phyloP scores from a whole-genome alignment of 495 filamentous ascomycete species.

The Pyrenula aspistea region DNA sequence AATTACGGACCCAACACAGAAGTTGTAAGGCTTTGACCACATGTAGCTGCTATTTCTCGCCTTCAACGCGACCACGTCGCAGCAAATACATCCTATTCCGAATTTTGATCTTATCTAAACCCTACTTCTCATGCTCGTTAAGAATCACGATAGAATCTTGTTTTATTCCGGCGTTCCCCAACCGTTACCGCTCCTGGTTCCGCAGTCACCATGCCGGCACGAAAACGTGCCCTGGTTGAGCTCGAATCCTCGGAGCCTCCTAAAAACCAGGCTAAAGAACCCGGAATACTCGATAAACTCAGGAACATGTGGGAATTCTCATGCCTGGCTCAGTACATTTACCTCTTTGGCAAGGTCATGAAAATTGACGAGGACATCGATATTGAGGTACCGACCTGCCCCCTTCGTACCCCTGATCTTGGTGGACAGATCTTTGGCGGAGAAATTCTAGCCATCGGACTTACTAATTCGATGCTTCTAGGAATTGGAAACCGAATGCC shows the following conservation, averaged over 20 bases:
- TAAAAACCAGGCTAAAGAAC: constrained; percentile 38
- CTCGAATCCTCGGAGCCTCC: constrained; percentile 38
- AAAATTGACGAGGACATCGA: constrained; percentile 79
- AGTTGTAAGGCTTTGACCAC: neutral
- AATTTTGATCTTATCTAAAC: too few species aligned
- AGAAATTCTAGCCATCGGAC: neutral
- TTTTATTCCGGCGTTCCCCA: neutral
- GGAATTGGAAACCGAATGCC: constrained; percentile 82
- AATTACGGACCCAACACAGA: neutral
- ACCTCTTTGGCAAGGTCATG: constrained; percentile 74
- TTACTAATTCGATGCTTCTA: constrained; percentile 22
- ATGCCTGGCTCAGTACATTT: constrained; percentile 85
- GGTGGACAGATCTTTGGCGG: neutral
- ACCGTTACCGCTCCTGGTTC: neutral
- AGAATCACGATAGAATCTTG: too few species aligned
- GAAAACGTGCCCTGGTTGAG: constrained; percentile 66
- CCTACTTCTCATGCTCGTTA: too few species aligned
- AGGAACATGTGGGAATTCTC: constrained; percentile 93
- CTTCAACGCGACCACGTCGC: too few species aligned
- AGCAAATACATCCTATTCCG: too few species aligned
- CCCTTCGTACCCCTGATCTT: constrained; percentile 1
- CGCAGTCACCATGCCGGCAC: constrained; percentile 34
- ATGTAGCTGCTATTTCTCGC: too few species aligned
- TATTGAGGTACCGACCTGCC: constrained; percentile 56
- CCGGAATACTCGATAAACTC: constrained; percentile 50